Percentiles rank a stretch among this genome's conserved stretches.
Evolutionary conservation across 2,329 filamentous ascomycete genomes (phyloP).

Genomic region (Bipolaris oryzae): DNA sequence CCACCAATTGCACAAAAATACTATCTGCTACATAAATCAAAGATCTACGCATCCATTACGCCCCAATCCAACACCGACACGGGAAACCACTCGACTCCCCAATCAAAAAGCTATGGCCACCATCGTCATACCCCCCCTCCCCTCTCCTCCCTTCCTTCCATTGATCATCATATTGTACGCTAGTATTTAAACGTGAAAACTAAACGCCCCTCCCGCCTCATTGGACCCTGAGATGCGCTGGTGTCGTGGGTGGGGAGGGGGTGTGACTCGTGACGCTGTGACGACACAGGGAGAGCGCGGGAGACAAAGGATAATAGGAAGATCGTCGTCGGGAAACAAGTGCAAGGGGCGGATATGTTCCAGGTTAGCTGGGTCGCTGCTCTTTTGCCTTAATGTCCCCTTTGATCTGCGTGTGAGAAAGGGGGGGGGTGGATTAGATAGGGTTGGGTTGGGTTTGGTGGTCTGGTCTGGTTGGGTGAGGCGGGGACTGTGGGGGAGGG

Average conservation of each 20-base stretch:
- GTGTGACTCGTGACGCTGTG: no score
- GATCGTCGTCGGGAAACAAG: no score
- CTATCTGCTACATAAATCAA: background rate
- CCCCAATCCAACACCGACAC: background rate
- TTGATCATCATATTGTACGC: no score
- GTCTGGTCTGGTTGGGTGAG: background rate
- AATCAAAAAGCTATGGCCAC: slow-evolving; percentile 13
- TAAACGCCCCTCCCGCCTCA: background rate
- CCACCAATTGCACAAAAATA: no score
- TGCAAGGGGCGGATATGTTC: no score
- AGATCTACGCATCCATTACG: background rate
- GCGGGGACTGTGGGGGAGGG: background rate
- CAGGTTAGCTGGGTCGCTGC: background rate
- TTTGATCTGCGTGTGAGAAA: background rate
- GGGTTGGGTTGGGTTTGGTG: background rate
- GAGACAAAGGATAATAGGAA: background rate
- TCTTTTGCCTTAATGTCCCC: background rate
- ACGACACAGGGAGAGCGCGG: no score
- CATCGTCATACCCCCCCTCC: slow-evolving; percentile 5
- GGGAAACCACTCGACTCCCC: background rate
- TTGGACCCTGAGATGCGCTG: slow-evolving; percentile 6
- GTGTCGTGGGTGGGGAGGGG: no score
- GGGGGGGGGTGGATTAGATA: no score
- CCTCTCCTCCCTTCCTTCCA: background rate
- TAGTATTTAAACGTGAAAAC: no score